Conservation (phyloP, 257 asterid genomes). For the Capsicum rhomboideum region DNA sequence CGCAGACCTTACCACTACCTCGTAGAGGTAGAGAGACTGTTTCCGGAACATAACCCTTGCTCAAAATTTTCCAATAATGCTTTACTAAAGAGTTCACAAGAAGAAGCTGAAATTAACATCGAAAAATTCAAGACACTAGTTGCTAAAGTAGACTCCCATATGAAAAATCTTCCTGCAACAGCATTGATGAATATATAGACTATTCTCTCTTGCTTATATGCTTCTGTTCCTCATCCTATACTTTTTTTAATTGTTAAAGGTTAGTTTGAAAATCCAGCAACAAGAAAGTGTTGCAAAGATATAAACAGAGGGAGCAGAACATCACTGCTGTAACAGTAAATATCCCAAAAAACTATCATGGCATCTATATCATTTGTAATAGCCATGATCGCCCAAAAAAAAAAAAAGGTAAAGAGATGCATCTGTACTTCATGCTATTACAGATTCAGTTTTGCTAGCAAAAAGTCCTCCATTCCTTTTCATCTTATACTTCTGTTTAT, state of each 20-base stretch:
- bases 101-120: constrained; percentile 42
- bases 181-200: constrained; percentile 45
- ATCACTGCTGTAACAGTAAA: background rate
- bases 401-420: too few species aligned
- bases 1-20: too few species aligned
- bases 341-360: background rate
- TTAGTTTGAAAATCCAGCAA: background rate
- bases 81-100: constrained; percentile 36
- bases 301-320: background rate
- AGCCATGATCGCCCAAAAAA: background rate
- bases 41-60: too few species aligned
- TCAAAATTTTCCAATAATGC: constrained; percentile 8
- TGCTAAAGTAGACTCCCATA: constrained; percentile 63
- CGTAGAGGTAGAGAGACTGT: too few species aligned
- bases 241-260: background rate
- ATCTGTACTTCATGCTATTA: background rate
- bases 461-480: background rate
- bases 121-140: constrained; percentile 69
- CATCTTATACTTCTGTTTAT: background rate
- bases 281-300: background rate
- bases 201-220: background rate
- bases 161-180: constrained; percentile 77
- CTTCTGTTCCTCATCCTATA: background rate
- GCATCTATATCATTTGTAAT: background rate
- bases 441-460: background rate